Percentiles rank a stretch among this genome's conserved stretches.
Conservation (phyloP, 2,329 filamentous ascomycete species). For the Ophiocordyceps unilateralis region DNA sequence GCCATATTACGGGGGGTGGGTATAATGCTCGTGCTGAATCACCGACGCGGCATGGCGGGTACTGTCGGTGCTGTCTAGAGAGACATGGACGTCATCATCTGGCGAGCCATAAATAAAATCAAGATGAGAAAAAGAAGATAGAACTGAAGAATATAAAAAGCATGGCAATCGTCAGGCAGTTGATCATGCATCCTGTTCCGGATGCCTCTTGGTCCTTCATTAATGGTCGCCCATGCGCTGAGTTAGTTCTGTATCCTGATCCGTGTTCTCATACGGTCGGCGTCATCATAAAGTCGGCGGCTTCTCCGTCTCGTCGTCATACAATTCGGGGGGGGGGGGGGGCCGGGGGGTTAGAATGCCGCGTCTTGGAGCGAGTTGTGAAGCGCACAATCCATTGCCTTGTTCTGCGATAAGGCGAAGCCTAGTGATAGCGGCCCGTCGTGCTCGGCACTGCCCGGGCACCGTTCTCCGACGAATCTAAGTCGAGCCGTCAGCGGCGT, state of each 20-base stretch:
- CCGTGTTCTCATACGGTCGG: constrained; percentile 19
- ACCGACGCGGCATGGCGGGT: constrained; percentile 16
- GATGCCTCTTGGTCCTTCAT: constrained; percentile 15
- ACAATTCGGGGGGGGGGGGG: too few species aligned
- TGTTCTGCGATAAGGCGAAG: too few species aligned
- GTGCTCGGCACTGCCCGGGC: constrained; percentile 19
- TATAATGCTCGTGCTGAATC: constrained; percentile 19
- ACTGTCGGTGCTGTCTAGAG: constrained; percentile 24
- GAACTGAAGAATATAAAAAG: constrained; percentile 11
- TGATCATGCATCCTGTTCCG: constrained; percentile 15
- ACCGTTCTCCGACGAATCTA: constrained; percentile 26
- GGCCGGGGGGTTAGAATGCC: too few species aligned
- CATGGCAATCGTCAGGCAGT: constrained; percentile 27
- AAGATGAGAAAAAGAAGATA: not conserved
- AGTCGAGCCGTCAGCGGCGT: constrained; percentile 4
- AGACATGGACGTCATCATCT: constrained; percentile 26
- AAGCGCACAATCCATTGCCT: too few species aligned
- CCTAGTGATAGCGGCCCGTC: constrained; percentile 18
- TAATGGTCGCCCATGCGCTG: constrained; percentile 24
- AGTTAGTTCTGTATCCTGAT: constrained; percentile 23
- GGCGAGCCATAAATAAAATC: not conserved
- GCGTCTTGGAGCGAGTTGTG: too few species aligned
- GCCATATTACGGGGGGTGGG: constrained; percentile 17
- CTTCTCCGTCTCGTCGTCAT: too few species aligned
- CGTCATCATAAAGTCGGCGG: constrained; percentile 20